Base-by-base conservation (phyloP, 495 filamentous ascomycete genomes). In the Lepraria neglecta region DNA sequence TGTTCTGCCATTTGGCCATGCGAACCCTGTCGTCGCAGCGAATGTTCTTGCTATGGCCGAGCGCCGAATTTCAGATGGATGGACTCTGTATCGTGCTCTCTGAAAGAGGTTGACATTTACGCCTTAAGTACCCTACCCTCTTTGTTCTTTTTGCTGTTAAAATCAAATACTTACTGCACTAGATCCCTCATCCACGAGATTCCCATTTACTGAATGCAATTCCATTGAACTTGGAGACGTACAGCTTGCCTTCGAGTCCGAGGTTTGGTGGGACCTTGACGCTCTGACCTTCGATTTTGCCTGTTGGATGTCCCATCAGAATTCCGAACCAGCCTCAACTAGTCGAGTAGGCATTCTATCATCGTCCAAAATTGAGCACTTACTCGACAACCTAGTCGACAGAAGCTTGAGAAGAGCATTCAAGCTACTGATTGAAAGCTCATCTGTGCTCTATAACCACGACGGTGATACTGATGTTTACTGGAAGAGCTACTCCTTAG, bases 1-100 rank as follows among this genome's bases (percentile, higher is more conserved):
- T 58, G 42, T 27, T 47, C 42, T 58, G 56, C 14, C 12, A 58
- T 15, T 7, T 31, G 28, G 56, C 56, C 42, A 10, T 58, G 42
- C 28, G 19, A 27, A 19, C 27, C 42, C 10, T 58, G 56, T 31
- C 38, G 14, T 21, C 56, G 38, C 28, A 33, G 17, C 38, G 30
- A 28, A 27, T 15, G 17, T 21, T 46, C 56, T 40, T 58, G 56
- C 56, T 40, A 46, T 46, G 21, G 56, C 42, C 56, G 56, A 19
- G 56, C 31, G 42, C 42, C 56, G 17, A 58, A 58, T 17, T 46
- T 45, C 40, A 58, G 38, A 46, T 58, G 42, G 56, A 58, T 58
- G 42, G 40, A 58, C 42, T 58, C 17, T 30, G 28, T 58, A 14
- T 40, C 56, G 9, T 58, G 12, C 28, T 46, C 38, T 14, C 24